Evolutionary conservation across 2,329 filamentous ascomycete genomes (phyloP).

Genomic region (Alternaria atra): DNA sequence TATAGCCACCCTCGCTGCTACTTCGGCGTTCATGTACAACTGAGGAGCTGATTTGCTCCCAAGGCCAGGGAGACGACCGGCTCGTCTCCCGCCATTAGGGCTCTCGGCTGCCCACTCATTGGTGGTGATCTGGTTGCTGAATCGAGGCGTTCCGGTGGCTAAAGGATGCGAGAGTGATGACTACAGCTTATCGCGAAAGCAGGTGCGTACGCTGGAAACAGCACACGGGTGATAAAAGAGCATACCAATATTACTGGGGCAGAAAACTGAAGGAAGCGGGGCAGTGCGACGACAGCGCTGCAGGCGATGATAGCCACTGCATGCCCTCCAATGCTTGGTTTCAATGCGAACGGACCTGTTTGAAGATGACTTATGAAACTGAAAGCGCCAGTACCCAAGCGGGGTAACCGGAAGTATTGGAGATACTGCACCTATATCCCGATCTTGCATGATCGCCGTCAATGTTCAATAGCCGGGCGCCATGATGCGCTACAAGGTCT

Average conservation of each 20-base stretch:
- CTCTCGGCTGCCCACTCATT: conserved; percentile 18
- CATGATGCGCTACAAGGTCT: conserved; percentile 22
- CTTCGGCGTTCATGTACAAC: conserved; percentile 12
- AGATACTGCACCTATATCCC: conserved; percentile 25
- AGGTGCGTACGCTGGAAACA: conserved; percentile 10
- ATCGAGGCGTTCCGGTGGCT: conserved; percentile 13
- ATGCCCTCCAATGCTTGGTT: conserved; percentile 1
- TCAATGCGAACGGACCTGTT: conserved; percentile 7
- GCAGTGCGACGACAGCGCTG: conserved; percentile 13
- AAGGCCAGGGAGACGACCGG: conserved; percentile 28
- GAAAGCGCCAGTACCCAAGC: not conserved
- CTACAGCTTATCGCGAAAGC: conserved; percentile 16
- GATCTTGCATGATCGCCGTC: conserved; percentile 29
- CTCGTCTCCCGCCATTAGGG: conserved; percentile 30
- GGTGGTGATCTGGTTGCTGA: conserved; percentile 15
- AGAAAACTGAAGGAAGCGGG: conserved; percentile 11
- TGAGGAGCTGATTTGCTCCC: conserved; percentile 21
- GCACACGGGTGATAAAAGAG: not conserved
- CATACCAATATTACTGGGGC: conserved; percentile 4
- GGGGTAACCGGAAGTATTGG: conserved; percentile 15
- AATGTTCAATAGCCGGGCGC: conserved; percentile 16
- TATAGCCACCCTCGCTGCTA: conserved; percentile 10
- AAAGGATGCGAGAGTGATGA: conserved; percentile 11
- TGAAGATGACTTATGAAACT: conserved; percentile 7
- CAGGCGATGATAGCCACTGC: conserved; percentile 5